Conservation (phyloP, 495 filamentous ascomycete species). For the Evernia prunastri region DNA sequence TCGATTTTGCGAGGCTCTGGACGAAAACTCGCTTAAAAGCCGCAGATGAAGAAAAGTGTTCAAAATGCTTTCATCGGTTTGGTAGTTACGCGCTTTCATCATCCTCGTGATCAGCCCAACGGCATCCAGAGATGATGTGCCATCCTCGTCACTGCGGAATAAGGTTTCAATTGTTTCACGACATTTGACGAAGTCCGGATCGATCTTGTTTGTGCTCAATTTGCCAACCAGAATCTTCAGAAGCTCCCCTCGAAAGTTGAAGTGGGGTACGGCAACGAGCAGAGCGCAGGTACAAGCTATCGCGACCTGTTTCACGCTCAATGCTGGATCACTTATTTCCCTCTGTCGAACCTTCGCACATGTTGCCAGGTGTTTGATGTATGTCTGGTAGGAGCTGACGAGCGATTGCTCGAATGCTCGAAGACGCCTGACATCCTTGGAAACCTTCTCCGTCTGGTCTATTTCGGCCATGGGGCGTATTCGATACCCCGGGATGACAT, state of each 20-base stretch:
- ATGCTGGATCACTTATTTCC: conserved; percentile 29
- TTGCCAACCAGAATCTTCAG: conserved; percentile 81
- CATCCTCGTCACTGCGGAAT: conserved; percentile 84
- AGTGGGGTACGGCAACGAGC: conserved; percentile 77
- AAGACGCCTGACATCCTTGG: conserved; percentile 81
- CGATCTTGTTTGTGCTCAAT: conserved; percentile 58
- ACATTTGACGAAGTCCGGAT: conserved; percentile 72
- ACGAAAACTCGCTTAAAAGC: conserved; percentile 75
- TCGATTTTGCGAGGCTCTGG: conserved; percentile 68
- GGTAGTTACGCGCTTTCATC: conserved; percentile 81
- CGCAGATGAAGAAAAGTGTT: conserved; percentile 89
- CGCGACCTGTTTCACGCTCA: conserved; percentile 58
- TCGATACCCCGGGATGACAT: conserved; percentile 91
- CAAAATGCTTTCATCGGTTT: conserved; percentile 73
- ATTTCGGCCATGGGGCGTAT: conserved; percentile 77
- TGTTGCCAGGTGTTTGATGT: conserved; percentile 63
- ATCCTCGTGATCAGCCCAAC: conserved; percentile 82
- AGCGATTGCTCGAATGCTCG: conserved; percentile 79
- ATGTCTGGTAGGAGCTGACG: conserved; percentile 71
- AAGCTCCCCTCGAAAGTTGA: conserved; percentile 87
- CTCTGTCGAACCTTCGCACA: conserved; percentile 49
- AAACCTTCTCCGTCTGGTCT: conserved; percentile 67
- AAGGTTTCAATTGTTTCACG: conserved; percentile 70
- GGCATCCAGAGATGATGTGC: conserved; percentile 76
- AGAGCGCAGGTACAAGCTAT: conserved; percentile 79